Evolutionary conservation across 1,284 basidiomycete species (phyloP).

Genomic region (Ustilago curta): DNA sequence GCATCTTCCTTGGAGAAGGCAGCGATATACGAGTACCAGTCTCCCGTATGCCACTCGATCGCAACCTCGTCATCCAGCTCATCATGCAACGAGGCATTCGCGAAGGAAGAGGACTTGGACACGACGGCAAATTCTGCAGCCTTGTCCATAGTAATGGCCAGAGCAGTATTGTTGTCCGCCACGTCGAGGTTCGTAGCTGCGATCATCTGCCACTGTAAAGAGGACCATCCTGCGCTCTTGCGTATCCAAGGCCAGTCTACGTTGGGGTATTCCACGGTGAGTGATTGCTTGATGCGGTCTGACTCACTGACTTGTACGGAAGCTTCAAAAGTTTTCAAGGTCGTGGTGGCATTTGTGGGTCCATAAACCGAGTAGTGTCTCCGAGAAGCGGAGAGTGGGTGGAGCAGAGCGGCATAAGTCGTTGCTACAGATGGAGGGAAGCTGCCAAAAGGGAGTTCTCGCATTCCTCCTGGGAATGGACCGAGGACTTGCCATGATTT

Average conservation of each 20-base stretch:
- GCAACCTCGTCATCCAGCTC: not conserved
- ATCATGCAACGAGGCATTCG: not conserved
- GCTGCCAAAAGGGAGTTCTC: constrained; percentile 38
- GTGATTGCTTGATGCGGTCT: constrained; percentile 18
- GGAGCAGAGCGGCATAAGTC: constrained; percentile 17
- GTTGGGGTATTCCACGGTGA: constrained; percentile 28
- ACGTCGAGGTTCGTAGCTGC: constrained; percentile 32
- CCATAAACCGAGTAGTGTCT: constrained; percentile 24
- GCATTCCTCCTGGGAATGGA: constrained; percentile 37
- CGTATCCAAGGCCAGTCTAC: constrained; percentile 44
- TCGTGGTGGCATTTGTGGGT: constrained; percentile 20
- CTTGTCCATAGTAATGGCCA: constrained; percentile 39
- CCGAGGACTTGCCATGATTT: constrained; percentile 35
- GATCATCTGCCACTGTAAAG: constrained; percentile 52
- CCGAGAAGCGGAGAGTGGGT: not conserved
- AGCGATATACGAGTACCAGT: constrained; percentile 55
- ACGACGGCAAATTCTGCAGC: constrained; percentile 48
- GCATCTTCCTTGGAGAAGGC: constrained; percentile 17
- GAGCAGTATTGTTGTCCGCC: constrained; percentile 14
- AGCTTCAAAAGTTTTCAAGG: constrained; percentile 2
- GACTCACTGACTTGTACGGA: constrained; percentile 5
- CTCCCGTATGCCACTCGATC: constrained; percentile 51
- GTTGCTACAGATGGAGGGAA: constrained; percentile 21
- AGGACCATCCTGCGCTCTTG: constrained; percentile 48
- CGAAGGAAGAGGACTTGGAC: not conserved